phyloP scores from a whole-genome alignment of 805 yeast genomes.

The Komagataella phaffii region DNA sequence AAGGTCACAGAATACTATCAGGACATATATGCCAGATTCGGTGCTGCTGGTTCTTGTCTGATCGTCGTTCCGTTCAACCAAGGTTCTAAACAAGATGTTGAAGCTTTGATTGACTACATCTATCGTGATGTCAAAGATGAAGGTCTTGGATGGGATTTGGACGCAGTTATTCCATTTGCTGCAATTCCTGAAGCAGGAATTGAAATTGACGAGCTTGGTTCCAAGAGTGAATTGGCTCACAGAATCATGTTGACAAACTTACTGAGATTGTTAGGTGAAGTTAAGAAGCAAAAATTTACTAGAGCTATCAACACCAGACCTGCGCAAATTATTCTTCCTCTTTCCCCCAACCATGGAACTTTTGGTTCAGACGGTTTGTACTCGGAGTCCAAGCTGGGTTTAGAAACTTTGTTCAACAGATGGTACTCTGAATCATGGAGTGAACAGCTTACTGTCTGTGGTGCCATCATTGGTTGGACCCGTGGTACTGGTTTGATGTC shows the following conservation, averaged over 20 bases:
- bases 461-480: constrained; percentile 99
- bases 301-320: constrained; percentile 87
- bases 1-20: constrained; percentile 94
- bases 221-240: constrained; percentile 95
- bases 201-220: constrained; percentile 84
- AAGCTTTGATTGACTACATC: constrained; percentile 72
- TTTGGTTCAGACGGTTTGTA: constrained; percentile 97
- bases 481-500: constrained; percentile 99
- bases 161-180: constrained; percentile 92
- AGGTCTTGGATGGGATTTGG: constrained; percentile 97
- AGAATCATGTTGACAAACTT: constrained; percentile 96
- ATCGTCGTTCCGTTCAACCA: constrained; percentile 98
- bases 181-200: constrained; percentile 99
- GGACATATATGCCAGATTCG: constrained; percentile 80
- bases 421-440: constrained; percentile 99
- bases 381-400: constrained; percentile 91
- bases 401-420: constrained; percentile 95
- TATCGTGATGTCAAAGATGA: constrained; percentile 74
- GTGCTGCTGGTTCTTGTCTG: constrained; percentile 84
- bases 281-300: constrained; percentile 70
- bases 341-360: constrained; percentile 98
- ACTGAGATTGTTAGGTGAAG: constrained; percentile 81
- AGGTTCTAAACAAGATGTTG: constrained; percentile 91
- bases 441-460: constrained; percentile 86
- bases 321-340: constrained; percentile 91